Evolutionary conservation across 2,329 filamentous ascomycete species (phyloP).

Genomic region (Blastomyces parvus): DNA sequence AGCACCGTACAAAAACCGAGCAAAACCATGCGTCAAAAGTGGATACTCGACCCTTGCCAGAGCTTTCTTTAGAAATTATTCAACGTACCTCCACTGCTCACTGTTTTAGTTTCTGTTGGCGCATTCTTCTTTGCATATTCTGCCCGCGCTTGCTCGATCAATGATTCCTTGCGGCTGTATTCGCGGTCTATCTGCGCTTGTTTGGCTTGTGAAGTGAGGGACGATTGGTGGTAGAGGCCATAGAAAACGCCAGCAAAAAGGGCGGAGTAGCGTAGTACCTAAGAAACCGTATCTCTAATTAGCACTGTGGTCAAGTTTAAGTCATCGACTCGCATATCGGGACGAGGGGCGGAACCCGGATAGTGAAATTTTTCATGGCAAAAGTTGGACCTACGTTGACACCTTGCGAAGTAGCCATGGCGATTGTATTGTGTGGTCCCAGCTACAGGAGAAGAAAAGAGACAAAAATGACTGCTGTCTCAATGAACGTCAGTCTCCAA

Average conservation of each 20-base stretch:
- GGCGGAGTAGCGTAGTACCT: conserved; percentile 97
- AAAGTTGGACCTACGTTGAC: conserved; percentile 48
- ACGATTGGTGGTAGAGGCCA: conserved; percentile 86
- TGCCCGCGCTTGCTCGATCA: conserved; percentile 88
- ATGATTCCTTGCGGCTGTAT: conserved; percentile 79
- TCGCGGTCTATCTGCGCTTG: conserved; percentile 63
- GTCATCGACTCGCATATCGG: neutral
- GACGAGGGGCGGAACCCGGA: too few species aligned
- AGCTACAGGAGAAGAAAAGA: conserved; percentile 22
- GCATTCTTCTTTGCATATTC: conserved; percentile 74
- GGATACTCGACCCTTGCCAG: neutral
- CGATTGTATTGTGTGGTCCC: conserved; percentile 35
- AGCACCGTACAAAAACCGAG: neutral
- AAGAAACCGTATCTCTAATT: neutral
- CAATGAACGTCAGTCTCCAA: conserved; percentile 26
- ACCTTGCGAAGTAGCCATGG: conserved; percentile 56
- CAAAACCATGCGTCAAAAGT: neutral
- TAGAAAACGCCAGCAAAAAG: conserved; percentile 88
- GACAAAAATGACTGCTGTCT: conserved; percentile 23
- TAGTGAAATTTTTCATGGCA: neutral
- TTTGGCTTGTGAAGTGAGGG: conserved; percentile 63
- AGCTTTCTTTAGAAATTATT: neutral
- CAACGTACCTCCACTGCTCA: conserved; percentile 23
- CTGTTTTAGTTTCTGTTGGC: conserved; percentile 37
- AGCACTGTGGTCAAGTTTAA: neutral